Evolutionary conservation across 192 early-diverging fungal genomes (phyloP), one percentile per base, ranked within the genome.

Genomic region (Coemansia sp.): DNA sequence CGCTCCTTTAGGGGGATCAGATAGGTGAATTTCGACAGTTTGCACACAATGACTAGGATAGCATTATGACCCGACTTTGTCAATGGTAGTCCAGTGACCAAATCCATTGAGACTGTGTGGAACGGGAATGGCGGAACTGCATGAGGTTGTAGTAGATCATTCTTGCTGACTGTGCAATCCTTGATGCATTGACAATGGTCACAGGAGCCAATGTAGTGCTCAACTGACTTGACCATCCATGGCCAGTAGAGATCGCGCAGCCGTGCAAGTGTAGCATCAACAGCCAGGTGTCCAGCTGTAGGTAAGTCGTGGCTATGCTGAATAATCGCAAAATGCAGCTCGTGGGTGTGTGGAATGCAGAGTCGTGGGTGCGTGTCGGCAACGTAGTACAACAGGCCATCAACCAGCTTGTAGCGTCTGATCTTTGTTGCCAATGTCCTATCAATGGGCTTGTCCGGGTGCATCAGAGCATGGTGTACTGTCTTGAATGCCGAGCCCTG

Each of bases 31-130:
- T 64, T 64, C 11, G 39, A 20, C 38, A 64, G 40, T 3, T 44
- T 64, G 40, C 20, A 24, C 5, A 64, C 62, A 7, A 44, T 44
- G 8, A 64, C 62, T 20, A 49, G 47, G 2, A 49, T 49, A 12
- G 58, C 36, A 29, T 60, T 18, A 36, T 60, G 11, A 34, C 16
- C 31, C 13, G 11, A 2, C 57, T n/a, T 7, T 11, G 29, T 60
- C 15, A 16, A 15, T 16, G 57, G 57, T 16, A 60, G 33, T 5
- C 31, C 27, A 16, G 57, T 60, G 15, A 60, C 33, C 57, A 60
- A 36, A 5, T 60, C 57, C 57, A 60, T 60, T 16, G 57, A 31
- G 9, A 60, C 33, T 4, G 57, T 60, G 33, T 60, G 57, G 57
- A 60, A 60, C 1, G 57, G 57, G 12, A 18, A 36, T 3, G 57